Evolutionary conservation across 495 filamentous ascomycete genomes (phyloP).

Genomic region (Bombardia bombarda): DNA sequence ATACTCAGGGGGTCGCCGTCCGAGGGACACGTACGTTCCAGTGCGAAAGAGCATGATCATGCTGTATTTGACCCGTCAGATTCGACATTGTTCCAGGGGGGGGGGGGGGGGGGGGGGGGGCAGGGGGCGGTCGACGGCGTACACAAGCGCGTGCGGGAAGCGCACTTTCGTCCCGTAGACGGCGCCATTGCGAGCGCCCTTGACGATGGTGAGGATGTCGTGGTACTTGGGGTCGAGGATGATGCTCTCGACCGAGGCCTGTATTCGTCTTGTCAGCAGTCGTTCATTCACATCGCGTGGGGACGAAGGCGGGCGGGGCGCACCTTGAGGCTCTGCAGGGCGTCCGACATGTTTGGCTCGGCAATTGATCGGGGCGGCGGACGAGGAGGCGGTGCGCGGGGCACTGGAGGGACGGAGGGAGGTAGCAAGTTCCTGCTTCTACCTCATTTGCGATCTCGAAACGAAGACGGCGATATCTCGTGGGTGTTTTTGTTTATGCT

Average conservation of each 20-base stretch:
- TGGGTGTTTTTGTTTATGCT: background rate
- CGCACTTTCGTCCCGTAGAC: constrained; percentile 97
- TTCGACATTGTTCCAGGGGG: constrained; percentile 41
- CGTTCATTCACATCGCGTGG: background rate
- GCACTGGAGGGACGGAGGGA: no score
- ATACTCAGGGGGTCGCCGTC: background rate
- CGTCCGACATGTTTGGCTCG: constrained; percentile 27
- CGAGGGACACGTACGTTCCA: constrained; percentile 53
- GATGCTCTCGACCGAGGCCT: constrained; percentile 53
- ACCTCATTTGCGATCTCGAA: constrained; percentile 4
- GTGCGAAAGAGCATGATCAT: constrained; percentile 95
- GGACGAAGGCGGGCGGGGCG: no score
- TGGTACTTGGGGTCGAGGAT: constrained; percentile 78
- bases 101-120: no score
- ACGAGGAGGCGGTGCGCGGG: constrained; percentile 8
- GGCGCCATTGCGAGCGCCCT: constrained; percentile 90
- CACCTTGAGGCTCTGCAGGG: constrained; percentile 29
- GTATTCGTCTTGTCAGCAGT: constrained; percentile 8
- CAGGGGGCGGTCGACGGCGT: constrained; percentile 16
- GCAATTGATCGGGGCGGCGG: constrained; percentile 8
- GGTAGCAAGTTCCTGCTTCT: no score
- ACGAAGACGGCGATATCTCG: background rate
- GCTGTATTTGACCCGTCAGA: constrained; percentile 28
- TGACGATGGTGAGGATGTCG: constrained; percentile 72
- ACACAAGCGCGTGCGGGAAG: constrained; percentile 96